phyloP scores from a whole-genome alignment of 2,329 filamentous ascomycete genomes.

The Myriangium duriaei region DNA sequence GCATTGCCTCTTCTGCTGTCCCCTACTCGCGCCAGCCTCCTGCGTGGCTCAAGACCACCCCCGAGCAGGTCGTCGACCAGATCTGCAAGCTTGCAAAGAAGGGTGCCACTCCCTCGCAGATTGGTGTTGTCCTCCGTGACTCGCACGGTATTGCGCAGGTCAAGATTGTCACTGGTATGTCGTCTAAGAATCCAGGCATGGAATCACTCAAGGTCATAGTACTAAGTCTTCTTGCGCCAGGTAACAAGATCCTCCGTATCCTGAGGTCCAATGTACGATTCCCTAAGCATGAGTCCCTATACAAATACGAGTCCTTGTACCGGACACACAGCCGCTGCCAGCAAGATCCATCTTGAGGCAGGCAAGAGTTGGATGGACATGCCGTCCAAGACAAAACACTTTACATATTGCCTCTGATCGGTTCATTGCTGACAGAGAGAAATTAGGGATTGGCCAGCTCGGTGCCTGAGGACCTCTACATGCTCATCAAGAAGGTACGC shows the following conservation, averaged over 20 bases:
- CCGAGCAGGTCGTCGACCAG: slow-evolving; percentile 96
- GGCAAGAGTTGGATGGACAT: slow-evolving; percentile 18
- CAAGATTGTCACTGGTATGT: slow-evolving; percentile 88
- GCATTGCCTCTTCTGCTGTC: slow-evolving; percentile 88
- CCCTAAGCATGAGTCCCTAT: slow-evolving; percentile 27
- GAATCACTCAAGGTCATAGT: slow-evolving; percentile 3
- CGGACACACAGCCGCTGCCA: slow-evolving; percentile 18
- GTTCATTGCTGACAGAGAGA: slow-evolving; percentile 32
- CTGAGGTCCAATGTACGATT: slow-evolving; percentile 88
- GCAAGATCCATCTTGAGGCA: slow-evolving; percentile 16
- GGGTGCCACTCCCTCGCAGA: slow-evolving; percentile 96
- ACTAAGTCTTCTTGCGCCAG: slow-evolving; percentile 33
- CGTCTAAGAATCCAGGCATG: neutral
- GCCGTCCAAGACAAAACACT: slow-evolving; percentile 16
- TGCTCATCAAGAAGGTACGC: slow-evolving; percentile 98
- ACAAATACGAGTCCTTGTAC: neutral
- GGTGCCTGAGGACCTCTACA: slow-evolving; percentile 98
- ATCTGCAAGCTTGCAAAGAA: slow-evolving; percentile 99
- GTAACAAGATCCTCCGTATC: slow-evolving; percentile 99
- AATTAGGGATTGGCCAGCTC: slow-evolving; percentile 94
- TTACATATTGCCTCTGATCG: slow-evolving; percentile 32
- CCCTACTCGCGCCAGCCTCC: slow-evolving; percentile 92
- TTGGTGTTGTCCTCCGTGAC: slow-evolving; percentile 97
- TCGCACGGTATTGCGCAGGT: slow-evolving; percentile 97
- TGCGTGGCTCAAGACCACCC: slow-evolving; percentile 96